Conservation (phyloP, 164 flowering plant genomes). For the Litsea cubeba region DNA sequence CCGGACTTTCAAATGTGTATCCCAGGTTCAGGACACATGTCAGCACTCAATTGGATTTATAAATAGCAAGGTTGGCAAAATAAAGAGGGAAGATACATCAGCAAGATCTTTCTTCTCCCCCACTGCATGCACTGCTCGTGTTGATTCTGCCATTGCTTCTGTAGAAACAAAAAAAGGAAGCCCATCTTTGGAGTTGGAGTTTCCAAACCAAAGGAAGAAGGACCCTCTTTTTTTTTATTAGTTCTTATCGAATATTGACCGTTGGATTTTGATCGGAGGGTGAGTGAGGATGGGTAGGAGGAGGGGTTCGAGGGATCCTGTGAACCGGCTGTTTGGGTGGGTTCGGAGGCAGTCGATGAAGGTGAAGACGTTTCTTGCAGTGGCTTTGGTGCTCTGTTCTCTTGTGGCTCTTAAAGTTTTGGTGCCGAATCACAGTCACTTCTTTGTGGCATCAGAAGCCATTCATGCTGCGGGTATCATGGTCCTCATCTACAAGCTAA, state of each 20-base stretch:
- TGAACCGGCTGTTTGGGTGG: slow-evolving; percentile 49
- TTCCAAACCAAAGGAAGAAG: not conserved
- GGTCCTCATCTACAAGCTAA: slow-evolving; percentile 68
- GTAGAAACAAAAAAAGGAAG: no score
- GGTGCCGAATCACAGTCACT: slow-evolving; percentile 33
- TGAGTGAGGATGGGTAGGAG: slow-evolving; percentile 39
- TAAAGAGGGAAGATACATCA: no score
- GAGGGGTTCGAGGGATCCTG: slow-evolving; percentile 30
- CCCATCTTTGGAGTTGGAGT: not conserved
- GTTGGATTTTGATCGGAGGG: not conserved
- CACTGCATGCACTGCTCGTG: not conserved
- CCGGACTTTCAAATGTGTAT: no score
- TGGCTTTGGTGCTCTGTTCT: slow-evolving; percentile 14
- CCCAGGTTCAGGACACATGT: no score
- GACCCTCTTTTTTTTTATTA: not conserved
- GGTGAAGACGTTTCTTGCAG: slow-evolving; percentile 45
- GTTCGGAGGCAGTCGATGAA: slow-evolving; percentile 49
- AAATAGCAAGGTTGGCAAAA: no score
- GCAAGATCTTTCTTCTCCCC: not conserved
- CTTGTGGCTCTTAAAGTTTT: slow-evolving; percentile 36
- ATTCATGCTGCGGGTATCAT: slow-evolving; percentile 59
- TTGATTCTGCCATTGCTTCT: not conserved
- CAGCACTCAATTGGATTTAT: no score
- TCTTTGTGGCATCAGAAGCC: slow-evolving; percentile 58
- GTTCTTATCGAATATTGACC: no score